These are phyloP conservation scores for Hansfordia pulvinata DNA, from an alignment of 2,329 filamentous ascomycete genomes.

Conservation along the genomic window DNA sequence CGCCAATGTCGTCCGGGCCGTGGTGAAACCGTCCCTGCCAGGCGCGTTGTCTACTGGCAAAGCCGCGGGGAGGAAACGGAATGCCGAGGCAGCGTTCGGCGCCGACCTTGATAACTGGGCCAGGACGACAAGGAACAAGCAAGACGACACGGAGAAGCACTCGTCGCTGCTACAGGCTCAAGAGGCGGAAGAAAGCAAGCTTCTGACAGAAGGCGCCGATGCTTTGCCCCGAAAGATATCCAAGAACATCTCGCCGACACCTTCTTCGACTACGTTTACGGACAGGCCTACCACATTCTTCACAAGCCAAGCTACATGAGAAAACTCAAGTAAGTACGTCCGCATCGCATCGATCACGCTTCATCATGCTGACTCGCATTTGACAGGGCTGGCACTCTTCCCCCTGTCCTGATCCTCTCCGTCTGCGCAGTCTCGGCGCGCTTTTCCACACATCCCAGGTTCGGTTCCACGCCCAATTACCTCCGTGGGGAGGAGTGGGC, in stretches of 20 bases:
- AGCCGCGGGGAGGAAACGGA: slow-evolving; percentile 60
- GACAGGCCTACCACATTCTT: slow-evolving; percentile 84
- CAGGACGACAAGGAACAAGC: slow-evolving; percentile 38
- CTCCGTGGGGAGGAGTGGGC: slow-evolving; percentile 88
- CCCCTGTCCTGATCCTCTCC: slow-evolving; percentile 82
- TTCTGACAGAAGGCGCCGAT: slow-evolving; percentile 72
- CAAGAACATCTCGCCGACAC: slow-evolving; percentile 90
- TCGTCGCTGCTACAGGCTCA: slow-evolving; percentile 42
- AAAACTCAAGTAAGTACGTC: slow-evolving; percentile 48
- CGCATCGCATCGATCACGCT: slow-evolving; percentile 3
- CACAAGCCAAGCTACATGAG: slow-evolving; percentile 98
- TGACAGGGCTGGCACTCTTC: slow-evolving; percentile 57
- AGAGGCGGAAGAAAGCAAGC: slow-evolving; percentile 59
- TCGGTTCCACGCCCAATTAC: slow-evolving; percentile 67
- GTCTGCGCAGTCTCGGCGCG: slow-evolving; percentile 92
- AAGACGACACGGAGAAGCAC: slow-evolving; percentile 30
- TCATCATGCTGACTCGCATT: slow-evolving; percentile 11
- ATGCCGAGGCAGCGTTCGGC: slow-evolving; percentile 77
- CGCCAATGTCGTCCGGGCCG: slow-evolving; percentile 58
- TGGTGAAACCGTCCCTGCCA: slow-evolving; percentile 68
- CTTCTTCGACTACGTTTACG: slow-evolving; percentile 92
- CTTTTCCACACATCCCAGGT: slow-evolving; percentile 78
- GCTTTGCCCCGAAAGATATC: slow-evolving; percentile 70
- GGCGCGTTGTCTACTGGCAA: slow-evolving; percentile 36
- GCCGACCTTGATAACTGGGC: slow-evolving; percentile 74